These are phyloP conservation scores for Podila verticillata DNA, from an alignment of 192 early-diverging fungal genomes.

Conservation along the genomic window DNA sequence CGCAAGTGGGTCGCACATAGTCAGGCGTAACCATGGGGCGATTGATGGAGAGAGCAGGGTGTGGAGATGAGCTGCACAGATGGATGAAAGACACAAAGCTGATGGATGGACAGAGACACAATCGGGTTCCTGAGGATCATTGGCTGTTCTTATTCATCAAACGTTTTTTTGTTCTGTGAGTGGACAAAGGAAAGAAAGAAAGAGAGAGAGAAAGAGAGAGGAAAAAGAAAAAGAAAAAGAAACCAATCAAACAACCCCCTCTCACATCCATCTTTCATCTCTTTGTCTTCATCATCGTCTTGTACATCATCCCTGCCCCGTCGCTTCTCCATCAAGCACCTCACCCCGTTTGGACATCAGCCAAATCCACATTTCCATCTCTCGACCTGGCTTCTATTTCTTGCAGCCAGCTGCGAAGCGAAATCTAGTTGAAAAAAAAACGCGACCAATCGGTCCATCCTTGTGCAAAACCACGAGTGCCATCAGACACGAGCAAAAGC, in stretches of 20 bases:
- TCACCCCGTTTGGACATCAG: background rate
- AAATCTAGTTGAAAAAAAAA: background rate
- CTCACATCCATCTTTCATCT: background rate
- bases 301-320: background rate
- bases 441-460: background rate
- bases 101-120: no score
- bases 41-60: no score
- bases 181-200: background rate
- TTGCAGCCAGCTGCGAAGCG: background rate
- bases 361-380: background rate
- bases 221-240: background rate
- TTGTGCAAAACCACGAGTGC: no score
- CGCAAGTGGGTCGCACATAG: no score
- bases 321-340: background rate
- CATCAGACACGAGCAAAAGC: constrained; percentile 1
- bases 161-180: no score
- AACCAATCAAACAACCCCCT: background rate
- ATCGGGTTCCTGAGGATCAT: no score
- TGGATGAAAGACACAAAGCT: no score
- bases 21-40: no score
- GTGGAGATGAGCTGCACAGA: no score
- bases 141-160: no score
- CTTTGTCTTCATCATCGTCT: background rate
- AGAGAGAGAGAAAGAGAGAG: background rate
- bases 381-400: background rate